Evolutionary conservation across 1,284 basidiomycete species (phyloP).

Genomic region (Ustanciosporium gigantosporum): DNA sequence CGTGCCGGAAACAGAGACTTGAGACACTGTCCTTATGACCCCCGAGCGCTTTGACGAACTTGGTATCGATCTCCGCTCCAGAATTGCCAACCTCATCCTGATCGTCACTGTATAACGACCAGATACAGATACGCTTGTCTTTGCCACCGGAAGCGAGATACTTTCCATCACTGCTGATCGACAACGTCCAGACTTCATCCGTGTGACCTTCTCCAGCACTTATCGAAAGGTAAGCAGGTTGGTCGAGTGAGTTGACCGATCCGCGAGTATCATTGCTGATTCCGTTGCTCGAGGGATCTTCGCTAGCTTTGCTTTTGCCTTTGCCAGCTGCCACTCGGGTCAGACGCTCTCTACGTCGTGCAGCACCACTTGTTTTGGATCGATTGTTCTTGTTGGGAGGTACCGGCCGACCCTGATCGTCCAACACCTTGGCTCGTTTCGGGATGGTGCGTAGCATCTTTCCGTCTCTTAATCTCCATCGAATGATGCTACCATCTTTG

Average conservation of each 20-base stretch:
- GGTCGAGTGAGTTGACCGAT: not conserved
- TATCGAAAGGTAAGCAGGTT: constrained; percentile 46
- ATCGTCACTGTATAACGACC: constrained; percentile 13
- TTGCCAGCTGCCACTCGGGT: constrained; percentile 1
- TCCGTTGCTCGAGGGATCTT: constrained; percentile 3
- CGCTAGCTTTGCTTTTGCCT: constrained; percentile 4
- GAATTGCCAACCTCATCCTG: not conserved
- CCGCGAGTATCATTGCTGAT: not conserved
- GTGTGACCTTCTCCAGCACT: constrained; percentile 71
- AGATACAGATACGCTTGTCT: constrained; percentile 67
- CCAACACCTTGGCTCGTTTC: constrained; percentile 8
- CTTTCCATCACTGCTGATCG: constrained; percentile 81
- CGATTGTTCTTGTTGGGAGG: constrained; percentile 1
- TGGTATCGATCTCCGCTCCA: not conserved
- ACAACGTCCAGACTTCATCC: constrained; percentile 80
- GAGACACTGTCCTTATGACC: constrained; percentile 61
- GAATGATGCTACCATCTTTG: constrained; percentile 55
- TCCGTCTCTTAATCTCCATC: constrained; percentile 57
- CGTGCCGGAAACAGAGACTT: constrained; percentile 79
- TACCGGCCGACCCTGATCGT: constrained; percentile 2
- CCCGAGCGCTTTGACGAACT: constrained; percentile 75
- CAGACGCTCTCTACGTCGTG: constrained; percentile 25
- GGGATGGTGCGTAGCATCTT: constrained; percentile 43
- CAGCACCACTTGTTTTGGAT: constrained; percentile 36
- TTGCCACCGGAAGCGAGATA: constrained; percentile 83